Base-by-base conservation (phyloP, 2,329 filamentous ascomycete genomes). In the Mariannaea elegans region DNA sequence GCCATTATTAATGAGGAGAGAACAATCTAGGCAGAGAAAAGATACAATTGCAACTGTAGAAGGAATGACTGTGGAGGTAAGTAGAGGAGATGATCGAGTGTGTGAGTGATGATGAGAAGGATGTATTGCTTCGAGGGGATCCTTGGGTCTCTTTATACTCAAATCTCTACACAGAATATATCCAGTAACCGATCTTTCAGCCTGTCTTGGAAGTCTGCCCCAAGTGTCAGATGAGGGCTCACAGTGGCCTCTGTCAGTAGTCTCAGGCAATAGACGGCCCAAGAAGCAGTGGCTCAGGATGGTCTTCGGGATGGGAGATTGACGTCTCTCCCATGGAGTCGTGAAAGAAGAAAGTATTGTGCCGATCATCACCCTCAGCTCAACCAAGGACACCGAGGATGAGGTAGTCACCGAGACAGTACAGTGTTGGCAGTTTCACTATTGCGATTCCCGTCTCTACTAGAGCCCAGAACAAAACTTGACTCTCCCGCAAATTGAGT, bases 1-100 rank as follows among this genome's bases (percentile, higher is more conserved):
- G 63, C 51, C 67, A 70, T 70, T 44, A 49, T 61, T 50, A 49
- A 45, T 32, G 24, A 50, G 38, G 49, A 45, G 52, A 31, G 34
- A 18, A 13, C 21, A 39, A 38, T 56, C 49, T 62, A 61, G 62
- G 44, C 52, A 41, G 55, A 51, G 31, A 32, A 44, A 49, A 56
- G 39, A 58, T n/a, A 56, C 14, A 50, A 58, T 46, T 60, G 54
- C 52, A 50, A 57, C 16, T 16, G 29, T 54, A 39, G 46, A 49
- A 55, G 55, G 53, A 53, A 34, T 47, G 36, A 47, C 16, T 34
- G 16, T n/a, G n/a, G n/a, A n/a, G n/a, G n/a, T n/a, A 19, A 24
- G 54, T 21, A 31, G 31, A 48, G 48, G 32, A 46, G 41, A 34
- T 29, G 23, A 55, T 31, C 34, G 27, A 38, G 59, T 45, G 52